These are phyloP conservation scores for Mucor lusitanicus DNA, from an alignment of 371 early-diverging fungal genomes.

Conservation along the genomic window DNA sequence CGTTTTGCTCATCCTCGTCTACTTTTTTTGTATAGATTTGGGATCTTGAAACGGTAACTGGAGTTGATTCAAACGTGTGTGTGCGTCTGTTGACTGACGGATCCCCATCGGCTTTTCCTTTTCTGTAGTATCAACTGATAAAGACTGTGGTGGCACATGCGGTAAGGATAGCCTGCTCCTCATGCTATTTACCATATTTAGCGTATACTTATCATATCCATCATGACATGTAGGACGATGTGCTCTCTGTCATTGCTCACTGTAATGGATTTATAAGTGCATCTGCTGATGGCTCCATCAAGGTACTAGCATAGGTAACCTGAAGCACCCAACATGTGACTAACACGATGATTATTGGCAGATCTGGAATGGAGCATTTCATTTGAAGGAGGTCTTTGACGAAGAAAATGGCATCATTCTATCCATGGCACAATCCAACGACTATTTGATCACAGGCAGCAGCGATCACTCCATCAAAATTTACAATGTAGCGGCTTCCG, in stretches of 20 bases:
- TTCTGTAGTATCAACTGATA: constrained; percentile 60
- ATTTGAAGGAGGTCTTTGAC: constrained; percentile 58
- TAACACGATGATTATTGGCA: background rate
- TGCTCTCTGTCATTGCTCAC: constrained; percentile 57
- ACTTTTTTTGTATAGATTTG: constrained; percentile 64
- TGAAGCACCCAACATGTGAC: no score
- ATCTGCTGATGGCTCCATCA: constrained; percentile 78
- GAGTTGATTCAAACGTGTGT: background rate
- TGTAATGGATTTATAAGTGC: constrained; percentile 64
- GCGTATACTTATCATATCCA: background rate
- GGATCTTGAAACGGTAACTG: constrained; percentile 74
- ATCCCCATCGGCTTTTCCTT: constrained; percentile 1
- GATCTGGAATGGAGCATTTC: constrained; percentile 72
- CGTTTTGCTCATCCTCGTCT: background rate
- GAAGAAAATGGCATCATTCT: constrained; percentile 70
- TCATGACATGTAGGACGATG: constrained; percentile 56
- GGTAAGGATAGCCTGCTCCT: constrained; percentile 31
- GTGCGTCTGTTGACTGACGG: background rate
- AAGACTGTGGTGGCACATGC: constrained; percentile 67
- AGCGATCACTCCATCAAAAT: constrained; percentile 71
- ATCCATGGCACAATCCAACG: constrained; percentile 60
- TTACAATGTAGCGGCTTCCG: constrained; percentile 21
- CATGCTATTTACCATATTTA: background rate
- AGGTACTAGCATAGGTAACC: no score
- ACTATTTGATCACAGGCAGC: constrained; percentile 66